A percentile compares a stretch with the other conserved stretches of the same genome.
Conservation (phyloP, 2,329 filamentous ascomycete species). For the Pestalotiopsis sp. region DNA sequence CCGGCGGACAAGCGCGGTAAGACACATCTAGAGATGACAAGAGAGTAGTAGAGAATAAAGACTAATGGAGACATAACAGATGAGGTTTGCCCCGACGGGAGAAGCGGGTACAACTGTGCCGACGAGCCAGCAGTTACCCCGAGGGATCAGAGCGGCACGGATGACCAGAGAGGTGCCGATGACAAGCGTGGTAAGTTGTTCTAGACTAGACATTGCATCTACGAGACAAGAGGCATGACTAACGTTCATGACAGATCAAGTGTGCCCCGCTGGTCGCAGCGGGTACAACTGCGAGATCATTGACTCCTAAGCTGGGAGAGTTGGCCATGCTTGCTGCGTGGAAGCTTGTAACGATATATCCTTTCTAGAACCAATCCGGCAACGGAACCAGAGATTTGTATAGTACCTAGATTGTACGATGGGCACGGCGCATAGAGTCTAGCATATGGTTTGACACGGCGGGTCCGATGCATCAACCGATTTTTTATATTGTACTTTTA, state of each 20-base stretch:
- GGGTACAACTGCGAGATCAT: conserved; percentile 1
- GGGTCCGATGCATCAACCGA: too few species aligned
- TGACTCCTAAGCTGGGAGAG: neutral
- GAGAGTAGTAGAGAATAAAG: neutral
- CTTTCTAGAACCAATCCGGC: neutral
- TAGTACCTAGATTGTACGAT: neutral
- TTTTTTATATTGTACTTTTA: neutral
- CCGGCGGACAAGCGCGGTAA: neutral
- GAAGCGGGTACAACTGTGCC: neutral
- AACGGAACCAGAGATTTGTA: neutral
- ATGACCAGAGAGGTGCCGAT: neutral
- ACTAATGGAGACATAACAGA: neutral
- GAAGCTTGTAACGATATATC: too few species aligned
- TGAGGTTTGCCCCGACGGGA: neutral
- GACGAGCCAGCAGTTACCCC: too few species aligned
- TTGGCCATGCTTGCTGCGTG: too few species aligned
- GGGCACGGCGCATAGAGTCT: neutral
- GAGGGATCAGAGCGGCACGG: neutral
- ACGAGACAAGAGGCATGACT: neutral
- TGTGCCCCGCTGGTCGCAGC: neutral
- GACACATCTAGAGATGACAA: too few species aligned
- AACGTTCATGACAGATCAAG: neutral
- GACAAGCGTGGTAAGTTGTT: neutral
- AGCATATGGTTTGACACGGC: neutral
- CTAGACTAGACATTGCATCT: too few species aligned